Base-by-base conservation (phyloP, 2,329 filamentous ascomycete species). In the Coniochaeta hoffmannii region DNA sequence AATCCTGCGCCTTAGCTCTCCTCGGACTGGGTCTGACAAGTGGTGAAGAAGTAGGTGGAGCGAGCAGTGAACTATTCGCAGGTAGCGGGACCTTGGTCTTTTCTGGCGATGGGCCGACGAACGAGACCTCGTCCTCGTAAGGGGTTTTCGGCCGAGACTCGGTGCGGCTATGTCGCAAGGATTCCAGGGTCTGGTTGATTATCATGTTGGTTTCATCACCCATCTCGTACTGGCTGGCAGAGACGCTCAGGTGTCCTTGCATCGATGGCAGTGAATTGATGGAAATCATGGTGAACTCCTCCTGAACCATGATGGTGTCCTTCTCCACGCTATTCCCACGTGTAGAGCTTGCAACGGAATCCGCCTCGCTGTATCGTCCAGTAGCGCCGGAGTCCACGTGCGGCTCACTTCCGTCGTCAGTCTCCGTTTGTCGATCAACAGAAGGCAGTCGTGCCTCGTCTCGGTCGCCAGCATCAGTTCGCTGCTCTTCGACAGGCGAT, bases 241-340 rank as follows among this genome's bases (percentile, higher is more conserved):
- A 64, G 24, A 69, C 66, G n/a, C 64, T 60, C 57, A 65, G 69
- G 15, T 32, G n/a, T 1, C 68, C 72, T 34, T 76, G 75, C 55
- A 82, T 69, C 0, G 78, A 80, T 2, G 76, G 77, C 17, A 83
- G 69, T 2, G 78, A 80, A 49, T 80, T 74, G 57, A 81, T 73
- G 31, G 79, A 78, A 55, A 83, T 83, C 78, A 82, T 82, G 63
- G 79, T 83, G 58, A 83, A 82, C 36, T 78, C 77, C 57, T 83
- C 80, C 15, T 68, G 69, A 2, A 69, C 69, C 56, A 62, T 59
- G 34, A 64, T 53, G 6, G 63, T 64, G 38, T 65, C 59, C 17
- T 65, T 59, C 1, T 53, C 31, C 9, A 58, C 41, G 41, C 22
- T 34, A 12, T 15, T 10, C 19, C 70, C 74, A n/a, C 78, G 72